Percentiles rank a stretch among this genome's conserved stretches.
Conservation (phyloP, 2,329 filamentous ascomycete species). For the Diaporthe sp. region DNA sequence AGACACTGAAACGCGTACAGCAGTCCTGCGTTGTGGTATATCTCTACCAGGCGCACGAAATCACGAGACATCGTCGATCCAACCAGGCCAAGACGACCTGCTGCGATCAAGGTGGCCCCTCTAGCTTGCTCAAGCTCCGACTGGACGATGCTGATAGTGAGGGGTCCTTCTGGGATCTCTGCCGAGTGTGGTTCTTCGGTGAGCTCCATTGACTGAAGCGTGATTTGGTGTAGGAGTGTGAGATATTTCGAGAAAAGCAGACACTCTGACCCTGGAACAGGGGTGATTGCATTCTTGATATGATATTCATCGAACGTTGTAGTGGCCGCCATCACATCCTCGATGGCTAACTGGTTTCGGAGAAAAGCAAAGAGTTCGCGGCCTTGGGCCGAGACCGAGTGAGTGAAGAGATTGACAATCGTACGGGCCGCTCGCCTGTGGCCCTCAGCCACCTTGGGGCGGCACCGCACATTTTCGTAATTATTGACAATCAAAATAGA, state of each 20-base stretch:
- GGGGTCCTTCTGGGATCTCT: neutral
- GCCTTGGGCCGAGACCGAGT: neutral
- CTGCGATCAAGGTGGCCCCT: slow-evolving; percentile 13
- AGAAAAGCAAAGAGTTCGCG: slow-evolving; percentile 9
- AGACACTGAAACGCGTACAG: neutral
- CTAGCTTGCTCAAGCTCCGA: slow-evolving; percentile 6
- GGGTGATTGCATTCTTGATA: slow-evolving; percentile 12
- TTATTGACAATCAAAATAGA: slow-evolving; percentile 13
- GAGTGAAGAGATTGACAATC: neutral
- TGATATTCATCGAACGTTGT: neutral
- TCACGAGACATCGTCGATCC: neutral
- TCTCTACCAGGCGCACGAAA: neutral
- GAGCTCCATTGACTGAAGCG: neutral
- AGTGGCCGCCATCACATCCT: slow-evolving; percentile 7
- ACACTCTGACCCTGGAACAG: neutral
- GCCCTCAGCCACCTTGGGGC: neutral
- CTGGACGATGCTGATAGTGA: neutral
- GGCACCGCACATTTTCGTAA: neutral
- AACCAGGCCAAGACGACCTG: neutral
- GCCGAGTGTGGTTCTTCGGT: neutral
- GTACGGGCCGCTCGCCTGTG: slow-evolving; percentile 12
- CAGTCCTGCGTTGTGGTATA: slow-evolving; percentile 7
- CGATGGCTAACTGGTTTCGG: neutral
- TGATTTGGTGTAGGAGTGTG: slow-evolving; percentile 7
- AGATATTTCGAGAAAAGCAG: slow-evolving; percentile 18